Evolutionary conservation across 2,329 filamentous ascomycete species (phyloP).

Genomic region (Diaporthe destruens): DNA sequence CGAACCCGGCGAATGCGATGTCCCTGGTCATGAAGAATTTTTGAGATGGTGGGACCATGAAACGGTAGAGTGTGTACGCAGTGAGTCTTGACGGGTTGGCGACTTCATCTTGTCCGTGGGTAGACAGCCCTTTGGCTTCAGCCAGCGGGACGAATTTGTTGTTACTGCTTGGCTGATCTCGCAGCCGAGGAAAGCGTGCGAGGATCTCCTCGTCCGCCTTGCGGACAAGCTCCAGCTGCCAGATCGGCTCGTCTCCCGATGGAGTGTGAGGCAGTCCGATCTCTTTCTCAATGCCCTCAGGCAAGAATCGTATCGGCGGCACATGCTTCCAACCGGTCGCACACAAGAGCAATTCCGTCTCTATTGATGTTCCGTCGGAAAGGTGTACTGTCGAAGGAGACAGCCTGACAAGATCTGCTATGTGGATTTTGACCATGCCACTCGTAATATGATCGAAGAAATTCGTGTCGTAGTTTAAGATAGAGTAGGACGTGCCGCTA

Average conservation of each 20-base stretch:
- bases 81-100: conserved; percentile 50
- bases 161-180: conserved; percentile 61
- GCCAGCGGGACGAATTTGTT: conserved; percentile 59
- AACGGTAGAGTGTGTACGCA: conserved; percentile 60
- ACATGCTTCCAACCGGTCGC: conserved; percentile 71
- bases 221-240: conserved; percentile 54
- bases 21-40: conserved; percentile 54
- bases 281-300: conserved; percentile 32
- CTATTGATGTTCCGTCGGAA: conserved; percentile 59
- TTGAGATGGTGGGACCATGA: conserved; percentile 58
- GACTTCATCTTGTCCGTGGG: conserved; percentile 35
- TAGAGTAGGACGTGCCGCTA: conserved; percentile 67
- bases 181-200: conserved; percentile 64
- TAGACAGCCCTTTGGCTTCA: conserved; percentile 51
- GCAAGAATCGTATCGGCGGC: conserved; percentile 50
- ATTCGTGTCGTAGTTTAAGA: conserved; percentile 70
- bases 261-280: conserved; percentile 31
- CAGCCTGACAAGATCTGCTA: conserved; percentile 64
- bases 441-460: conserved; percentile 68
- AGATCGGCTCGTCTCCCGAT: conserved; percentile 44
- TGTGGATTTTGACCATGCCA: conserved; percentile 65
- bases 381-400: conserved; percentile 62
- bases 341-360: conserved; percentile 65
- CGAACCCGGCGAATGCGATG: conserved; percentile 60
- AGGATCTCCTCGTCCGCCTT: conserved; percentile 67